Conservation (phyloP, 805 yeast genomes). For the Metschnikowia colocasiae region DNA sequence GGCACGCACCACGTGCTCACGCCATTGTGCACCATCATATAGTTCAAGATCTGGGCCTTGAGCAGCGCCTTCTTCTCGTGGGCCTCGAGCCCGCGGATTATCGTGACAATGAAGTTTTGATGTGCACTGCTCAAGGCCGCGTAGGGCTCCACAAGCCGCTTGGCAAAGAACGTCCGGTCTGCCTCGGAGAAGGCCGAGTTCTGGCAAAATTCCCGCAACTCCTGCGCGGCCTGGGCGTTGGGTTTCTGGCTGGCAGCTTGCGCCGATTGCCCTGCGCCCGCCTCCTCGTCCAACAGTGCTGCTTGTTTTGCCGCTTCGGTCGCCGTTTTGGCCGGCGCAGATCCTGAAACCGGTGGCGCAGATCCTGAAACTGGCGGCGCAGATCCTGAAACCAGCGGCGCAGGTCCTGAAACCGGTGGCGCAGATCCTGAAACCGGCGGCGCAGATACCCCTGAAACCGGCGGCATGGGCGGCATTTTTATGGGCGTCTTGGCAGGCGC, state of each 20-base stretch:
- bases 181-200: slow-evolving; percentile 3
- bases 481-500: background rate
- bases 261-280: too few species aligned
- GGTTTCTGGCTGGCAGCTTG: too few species aligned
- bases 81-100: slow-evolving; percentile 9
- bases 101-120: slow-evolving; percentile 12
- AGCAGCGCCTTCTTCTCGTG: slow-evolving; percentile 19
- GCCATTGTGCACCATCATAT: slow-evolving; percentile 57
- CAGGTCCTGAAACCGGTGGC: too few species aligned
- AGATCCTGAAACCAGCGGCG: too few species aligned
- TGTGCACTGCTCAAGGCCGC: slow-evolving; percentile 9
- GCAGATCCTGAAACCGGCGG: too few species aligned
- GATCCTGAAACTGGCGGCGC: too few species aligned
- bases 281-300: too few species aligned
- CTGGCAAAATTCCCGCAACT: slow-evolving; percentile 9
- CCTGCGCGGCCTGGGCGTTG: background rate
- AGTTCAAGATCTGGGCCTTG: slow-evolving; percentile 40
- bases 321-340: too few species aligned
- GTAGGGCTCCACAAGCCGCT: slow-evolving; percentile 12
- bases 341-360: too few species aligned
- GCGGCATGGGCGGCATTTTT: slow-evolving; percentile 1
- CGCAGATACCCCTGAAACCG: too few species aligned
- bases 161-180: slow-evolving; percentile 11
- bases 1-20: slow-evolving; percentile 67
- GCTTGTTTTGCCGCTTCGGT: too few species aligned